These are phyloP conservation scores for Exobasidium rhododendri DNA, from an alignment of 1,284 basidiomycete genomes.

Conservation along the genomic window DNA sequence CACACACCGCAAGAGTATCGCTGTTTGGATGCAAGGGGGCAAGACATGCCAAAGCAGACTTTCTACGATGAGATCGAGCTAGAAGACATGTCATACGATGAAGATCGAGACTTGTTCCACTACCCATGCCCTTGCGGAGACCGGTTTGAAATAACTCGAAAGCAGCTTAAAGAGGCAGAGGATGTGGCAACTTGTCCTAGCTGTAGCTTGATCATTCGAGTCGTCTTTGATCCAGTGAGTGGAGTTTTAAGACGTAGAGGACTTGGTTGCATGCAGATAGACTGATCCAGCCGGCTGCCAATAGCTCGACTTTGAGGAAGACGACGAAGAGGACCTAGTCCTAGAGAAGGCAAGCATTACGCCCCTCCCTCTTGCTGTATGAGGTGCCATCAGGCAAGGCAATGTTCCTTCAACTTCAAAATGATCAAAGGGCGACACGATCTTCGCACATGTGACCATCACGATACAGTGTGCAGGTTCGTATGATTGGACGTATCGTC, in stretches of 20 bases:
- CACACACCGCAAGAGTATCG: too few species aligned
- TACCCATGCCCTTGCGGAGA: slow-evolving; percentile 98
- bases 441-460: too few species aligned
- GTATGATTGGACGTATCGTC: too few species aligned
- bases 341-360: not conserved
- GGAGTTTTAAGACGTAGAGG: not conserved
- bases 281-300: not conserved
- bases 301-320: slow-evolving; percentile 20
- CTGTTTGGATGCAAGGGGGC: too few species aligned
- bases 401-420: too few species aligned
- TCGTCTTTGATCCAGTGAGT: slow-evolving; percentile 86
- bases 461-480: too few species aligned
- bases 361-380: not conserved
- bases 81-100: slow-evolving; percentile 54
- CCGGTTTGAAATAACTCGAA: slow-evolving; percentile 85
- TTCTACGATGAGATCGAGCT: slow-evolving; percentile 54
- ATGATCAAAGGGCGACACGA: too few species aligned
- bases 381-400: too few species aligned
- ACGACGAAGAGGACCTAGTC: slow-evolving; percentile 12
- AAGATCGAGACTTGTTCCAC: slow-evolving; percentile 62
- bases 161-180: slow-evolving; percentile 81
- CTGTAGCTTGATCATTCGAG: slow-evolving; percentile 86
- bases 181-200: slow-evolving; percentile 97
- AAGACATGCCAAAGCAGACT: slow-evolving; percentile 16
- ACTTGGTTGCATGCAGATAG: not conserved